phyloP scores from a whole-genome alignment of 2,329 filamentous ascomycete species.

The Ceratocystis papillata region DNA sequence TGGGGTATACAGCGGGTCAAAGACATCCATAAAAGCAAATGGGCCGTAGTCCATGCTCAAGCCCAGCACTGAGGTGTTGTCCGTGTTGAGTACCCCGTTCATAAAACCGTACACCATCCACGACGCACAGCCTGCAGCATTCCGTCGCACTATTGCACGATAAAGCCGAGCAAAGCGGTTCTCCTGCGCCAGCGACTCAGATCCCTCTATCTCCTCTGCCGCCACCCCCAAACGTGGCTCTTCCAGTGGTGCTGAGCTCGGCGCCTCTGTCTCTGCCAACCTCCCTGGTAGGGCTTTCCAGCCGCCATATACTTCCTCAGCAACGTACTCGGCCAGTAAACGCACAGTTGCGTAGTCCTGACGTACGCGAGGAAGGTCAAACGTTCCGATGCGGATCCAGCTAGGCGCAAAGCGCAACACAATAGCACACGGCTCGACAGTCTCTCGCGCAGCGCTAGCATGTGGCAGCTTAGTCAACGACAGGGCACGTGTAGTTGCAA shows the following conservation, averaged over 20 bases:
- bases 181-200: slow-evolving; percentile 51
- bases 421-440: slow-evolving; percentile 79
- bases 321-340: slow-evolving; percentile 67
- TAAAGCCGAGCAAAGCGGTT: slow-evolving; percentile 84
- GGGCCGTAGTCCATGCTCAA: slow-evolving; percentile 90
- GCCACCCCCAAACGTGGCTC: slow-evolving; percentile 44
- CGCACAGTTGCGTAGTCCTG: slow-evolving; percentile 67
- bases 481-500: slow-evolving; percentile 78
- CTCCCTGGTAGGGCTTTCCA: slow-evolving; percentile 72
- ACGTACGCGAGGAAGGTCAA: slow-evolving; percentile 77
- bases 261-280: slow-evolving; percentile 42
- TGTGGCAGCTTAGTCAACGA: slow-evolving; percentile 68
- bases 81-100: slow-evolving; percentile 95
- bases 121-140: slow-evolving; percentile 75
- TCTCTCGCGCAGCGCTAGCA: slow-evolving; percentile 64
- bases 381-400: slow-evolving; percentile 91
- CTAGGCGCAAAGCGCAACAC: slow-evolving; percentile 82
- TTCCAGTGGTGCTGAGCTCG: slow-evolving; percentile 26
- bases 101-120: slow-evolving; percentile 99
- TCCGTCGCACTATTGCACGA: slow-evolving; percentile 73
- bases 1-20: slow-evolving; percentile 86
- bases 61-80: slow-evolving; percentile 87
- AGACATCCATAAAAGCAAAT: slow-evolving; percentile 95
- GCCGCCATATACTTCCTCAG: slow-evolving; percentile 75
- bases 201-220: slow-evolving; percentile 53